Base-by-base conservation (phyloP, 176 grass and related monocot species). In the Aegilops speltoides region DNA sequence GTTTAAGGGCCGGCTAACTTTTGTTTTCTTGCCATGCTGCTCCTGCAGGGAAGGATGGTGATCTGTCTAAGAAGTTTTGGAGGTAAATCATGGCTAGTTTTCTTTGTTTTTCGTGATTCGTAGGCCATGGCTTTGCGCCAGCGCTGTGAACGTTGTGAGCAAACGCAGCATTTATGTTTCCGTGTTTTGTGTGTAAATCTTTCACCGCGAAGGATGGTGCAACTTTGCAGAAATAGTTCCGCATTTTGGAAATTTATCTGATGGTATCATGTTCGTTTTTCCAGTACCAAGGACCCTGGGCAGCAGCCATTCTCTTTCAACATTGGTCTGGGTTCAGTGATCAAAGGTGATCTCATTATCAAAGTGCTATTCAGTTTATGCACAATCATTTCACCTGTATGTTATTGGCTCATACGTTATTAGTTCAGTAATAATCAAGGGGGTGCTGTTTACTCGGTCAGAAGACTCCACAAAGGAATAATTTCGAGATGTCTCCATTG, bases 251-350 rank as follows among this genome's bases (percentile, higher is more conserved):
- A 76, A 60, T 34, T 80, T 11, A 22, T 68, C 17, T 77, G 16
- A 62, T 29, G 4, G 11, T 52, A 25, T 70, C 56, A 14, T 85
- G 59, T 37, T 77, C 76, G 13, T 60, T 23, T 89, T 83, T 88
- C 80, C 92, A 99, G 97, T 89, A 96, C 97, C 37, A 99, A 98
- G 82, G 97, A 99, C 73, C 72, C 92, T 74, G 97, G 94, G 37
- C 97, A 99, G 90, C 13, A 94, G 71, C 94, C 97, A 75, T 99
- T 99, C 87, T 82, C 70, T 84, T 99, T 99, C 84, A 96, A 93
- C 15, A 91, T 99, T 83, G 97, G 94, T 28, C 25, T 84, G 31
- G 97, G 97, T 32, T 87, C 79, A 45, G 94, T 96, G 69, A 99
- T 94, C 82, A 99, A 99, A 93, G 94, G 97, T 99, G 77, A 82